These are phyloP conservation scores for Amoeboaphelidium occidentale DNA, from an alignment of 371 early-diverging fungal genomes.

Conservation along the genomic window DNA sequence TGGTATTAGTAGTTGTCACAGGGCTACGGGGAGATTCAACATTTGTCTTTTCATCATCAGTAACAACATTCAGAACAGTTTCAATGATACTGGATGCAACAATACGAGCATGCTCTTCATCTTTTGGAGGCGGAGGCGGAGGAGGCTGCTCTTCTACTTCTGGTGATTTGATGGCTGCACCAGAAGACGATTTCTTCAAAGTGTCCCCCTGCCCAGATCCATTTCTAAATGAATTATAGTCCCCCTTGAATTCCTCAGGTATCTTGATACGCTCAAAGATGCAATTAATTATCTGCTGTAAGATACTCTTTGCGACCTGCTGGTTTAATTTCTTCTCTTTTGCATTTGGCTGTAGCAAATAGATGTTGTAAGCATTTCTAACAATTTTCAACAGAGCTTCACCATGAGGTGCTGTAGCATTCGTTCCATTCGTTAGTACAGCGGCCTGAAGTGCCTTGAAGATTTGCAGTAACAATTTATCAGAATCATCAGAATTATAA, in stretches of 20 bases:
- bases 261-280: conserved; percentile 39
- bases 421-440: too few species aligned
- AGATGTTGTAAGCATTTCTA: conserved; percentile 27
- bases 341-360: conserved; percentile 25
- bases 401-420: conserved; percentile 33
- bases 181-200: neutral
- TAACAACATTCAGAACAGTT: too few species aligned
- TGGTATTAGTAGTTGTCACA: too few species aligned
- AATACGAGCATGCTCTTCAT: neutral
- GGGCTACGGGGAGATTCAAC: neutral
- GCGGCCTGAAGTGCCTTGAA: neutral
- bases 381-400: conserved; percentile 50
- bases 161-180: neutral
- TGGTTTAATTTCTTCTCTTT: conserved; percentile 52
- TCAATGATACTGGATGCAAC: too few species aligned
- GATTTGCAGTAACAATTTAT: neutral
- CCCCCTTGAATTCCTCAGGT: conserved; percentile 4
- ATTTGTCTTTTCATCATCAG: neutral
- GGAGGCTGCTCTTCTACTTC: neutral
- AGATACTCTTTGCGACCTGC: conserved; percentile 56
- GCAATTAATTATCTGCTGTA: conserved; percentile 68
- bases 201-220: neutral
- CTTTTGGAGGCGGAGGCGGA: neutral
- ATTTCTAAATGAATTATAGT: neutral
- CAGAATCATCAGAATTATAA: neutral